phyloP scores from a whole-genome alignment of 805 yeast genomes.

The Saturnispora silvae region DNA sequence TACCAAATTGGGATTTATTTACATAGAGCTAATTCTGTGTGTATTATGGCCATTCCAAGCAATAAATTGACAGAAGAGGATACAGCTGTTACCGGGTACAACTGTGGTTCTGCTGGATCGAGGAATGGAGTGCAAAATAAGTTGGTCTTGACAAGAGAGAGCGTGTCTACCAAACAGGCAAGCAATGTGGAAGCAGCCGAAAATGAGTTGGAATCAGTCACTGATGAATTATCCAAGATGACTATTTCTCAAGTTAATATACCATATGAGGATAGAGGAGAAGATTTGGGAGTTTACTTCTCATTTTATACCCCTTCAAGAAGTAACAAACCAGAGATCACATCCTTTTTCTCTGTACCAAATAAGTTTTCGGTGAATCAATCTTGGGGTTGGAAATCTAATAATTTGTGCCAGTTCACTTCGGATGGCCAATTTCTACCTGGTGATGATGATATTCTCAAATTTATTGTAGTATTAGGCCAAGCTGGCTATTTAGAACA shows the following conservation, averaged over 20 bases:
- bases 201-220: slow-evolving; percentile 9
- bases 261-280: slow-evolving; percentile 36
- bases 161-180: background rate
- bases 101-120: slow-evolving; percentile 5
- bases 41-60: slow-evolving; percentile 1
- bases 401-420: slow-evolving; percentile 40
- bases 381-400: slow-evolving; percentile 56
- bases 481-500: too few species aligned
- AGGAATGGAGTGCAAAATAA: slow-evolving; percentile 31
- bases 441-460: slow-evolving; percentile 34
- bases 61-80: slow-evolving; percentile 2
- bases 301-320: slow-evolving; percentile 46
- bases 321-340: slow-evolving; percentile 33
- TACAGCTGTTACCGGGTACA: slow-evolving; percentile 6
- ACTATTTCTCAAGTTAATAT: slow-evolving; percentile 1
- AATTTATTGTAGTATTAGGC: slow-evolving; percentile 42
- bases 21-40: slow-evolving; percentile 34
- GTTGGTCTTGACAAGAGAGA: slow-evolving; percentile 21
- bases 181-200: slow-evolving; percentile 18
- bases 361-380: slow-evolving; percentile 42
- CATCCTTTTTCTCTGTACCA: slow-evolving; percentile 47
- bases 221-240: slow-evolving; percentile 16
- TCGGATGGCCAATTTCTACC: slow-evolving; percentile 37
- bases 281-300: slow-evolving; percentile 37
- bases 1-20: slow-evolving; percentile 47